Evolutionary conservation across 1,284 basidiomycete genomes (phyloP).

Genomic region (Apiotrichum akiyoshidainum): DNA sequence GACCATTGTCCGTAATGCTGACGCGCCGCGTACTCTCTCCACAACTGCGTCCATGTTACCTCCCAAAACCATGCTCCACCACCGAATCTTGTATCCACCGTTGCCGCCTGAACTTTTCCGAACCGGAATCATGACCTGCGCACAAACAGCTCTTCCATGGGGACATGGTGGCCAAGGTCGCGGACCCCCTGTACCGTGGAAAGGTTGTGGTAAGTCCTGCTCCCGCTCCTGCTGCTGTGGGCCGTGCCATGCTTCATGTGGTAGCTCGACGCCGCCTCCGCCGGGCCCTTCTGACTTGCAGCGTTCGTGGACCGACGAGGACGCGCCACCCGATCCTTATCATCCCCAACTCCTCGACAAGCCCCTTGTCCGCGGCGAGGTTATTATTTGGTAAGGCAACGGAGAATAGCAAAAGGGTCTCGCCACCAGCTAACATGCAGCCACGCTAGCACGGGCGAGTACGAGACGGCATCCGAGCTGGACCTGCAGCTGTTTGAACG

Average conservation of each 20-base stretch:
- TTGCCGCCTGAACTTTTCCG: no score
- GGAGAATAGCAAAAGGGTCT: no score
- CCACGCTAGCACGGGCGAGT: constrained; percentile 56
- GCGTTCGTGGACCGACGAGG: constrained; percentile 46
- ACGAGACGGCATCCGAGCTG: constrained; percentile 69
- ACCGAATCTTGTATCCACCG: no score
- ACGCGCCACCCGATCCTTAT: constrained; percentile 25
- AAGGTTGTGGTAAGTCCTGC: constrained; percentile 35
- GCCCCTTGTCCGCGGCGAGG: constrained; percentile 70
- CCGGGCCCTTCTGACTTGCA: constrained; percentile 7
- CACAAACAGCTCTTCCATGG: constrained; percentile 30
- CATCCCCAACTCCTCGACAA: constrained; percentile 63
- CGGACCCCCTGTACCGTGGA: constrained; percentile 27
- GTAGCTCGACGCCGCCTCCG: background rate
- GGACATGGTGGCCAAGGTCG: constrained; percentile 31
- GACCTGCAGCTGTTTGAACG: constrained; percentile 73
- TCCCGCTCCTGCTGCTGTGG: background rate
- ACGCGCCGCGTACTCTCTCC: no score
- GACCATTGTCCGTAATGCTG: no score
- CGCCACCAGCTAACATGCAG: constrained; percentile 9
- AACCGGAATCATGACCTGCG: no score
- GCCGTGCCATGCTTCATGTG: no score
- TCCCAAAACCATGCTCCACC: no score
- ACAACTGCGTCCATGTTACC: no score
- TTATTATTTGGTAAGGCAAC: constrained; percentile 61